Percentiles rank a stretch among this genome's conserved stretches.
These are phyloP conservation scores for Tricholoma bakamatsutake DNA, from an alignment of 768 basidiomycete genomes.

Conservation along the genomic window DNA sequence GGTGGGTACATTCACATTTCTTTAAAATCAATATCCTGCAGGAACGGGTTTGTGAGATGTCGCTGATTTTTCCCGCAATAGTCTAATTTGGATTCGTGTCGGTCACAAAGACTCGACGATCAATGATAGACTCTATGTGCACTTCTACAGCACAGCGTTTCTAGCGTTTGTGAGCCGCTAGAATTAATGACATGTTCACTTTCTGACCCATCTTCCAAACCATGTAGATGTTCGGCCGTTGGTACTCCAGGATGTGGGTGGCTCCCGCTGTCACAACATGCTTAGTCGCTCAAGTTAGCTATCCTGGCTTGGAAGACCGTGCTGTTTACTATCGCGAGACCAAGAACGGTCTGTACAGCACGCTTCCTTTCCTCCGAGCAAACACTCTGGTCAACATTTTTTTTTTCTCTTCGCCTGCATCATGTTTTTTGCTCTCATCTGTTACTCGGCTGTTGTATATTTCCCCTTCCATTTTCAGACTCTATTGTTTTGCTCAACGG, in stretches of 20 bases:
- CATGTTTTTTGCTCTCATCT: constrained; percentile 42
- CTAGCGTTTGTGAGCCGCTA: constrained; percentile 35
- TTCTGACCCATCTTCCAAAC: background rate
- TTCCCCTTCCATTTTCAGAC: background rate
- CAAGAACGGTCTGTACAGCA: constrained; percentile 51
- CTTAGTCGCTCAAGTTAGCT: background rate
- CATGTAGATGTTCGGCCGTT: constrained; percentile 48
- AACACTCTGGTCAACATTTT: constrained; percentile 50
- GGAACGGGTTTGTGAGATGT: constrained; percentile 35
- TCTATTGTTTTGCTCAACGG: background rate
- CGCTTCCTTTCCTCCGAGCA: constrained; percentile 47
- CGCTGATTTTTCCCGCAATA: constrained; percentile 18
- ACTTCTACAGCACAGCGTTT: constrained; percentile 55
- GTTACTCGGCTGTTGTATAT: constrained; percentile 45
- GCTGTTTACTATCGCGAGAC: constrained; percentile 51
- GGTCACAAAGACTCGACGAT: constrained; percentile 33
- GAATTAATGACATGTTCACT: background rate
- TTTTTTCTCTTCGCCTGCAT: constrained; percentile 51
- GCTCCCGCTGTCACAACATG: background rate
- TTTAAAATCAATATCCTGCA: constrained; percentile 6
- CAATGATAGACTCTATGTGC: constrained; percentile 44
- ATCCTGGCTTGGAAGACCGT: constrained; percentile 49
- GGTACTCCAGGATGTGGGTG: constrained; percentile 48
- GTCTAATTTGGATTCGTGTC: constrained; percentile 48
- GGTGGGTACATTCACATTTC: constrained; percentile 20